phyloP scores from a whole-genome alignment of 1,139 yeast genomes.

The Yamadazyma sp. region DNA sequence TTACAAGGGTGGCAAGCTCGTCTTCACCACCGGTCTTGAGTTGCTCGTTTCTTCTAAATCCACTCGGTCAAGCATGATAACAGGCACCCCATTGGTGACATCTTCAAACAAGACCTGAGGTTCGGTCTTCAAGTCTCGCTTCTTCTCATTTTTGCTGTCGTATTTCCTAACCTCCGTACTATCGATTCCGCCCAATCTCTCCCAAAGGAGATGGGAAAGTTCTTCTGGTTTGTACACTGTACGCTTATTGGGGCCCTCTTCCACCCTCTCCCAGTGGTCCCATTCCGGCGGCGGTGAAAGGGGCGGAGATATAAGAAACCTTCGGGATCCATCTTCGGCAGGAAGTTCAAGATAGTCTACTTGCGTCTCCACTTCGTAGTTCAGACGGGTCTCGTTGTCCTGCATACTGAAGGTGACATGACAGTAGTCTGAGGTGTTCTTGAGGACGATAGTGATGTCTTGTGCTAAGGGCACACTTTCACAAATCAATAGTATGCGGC shows the following conservation, averaged over 20 bases:
- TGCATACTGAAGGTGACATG: conserved; percentile 33
- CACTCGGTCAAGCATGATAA: conserved; percentile 32
- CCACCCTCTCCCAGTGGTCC: conserved; percentile 46
- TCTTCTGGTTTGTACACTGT: conserved; percentile 42
- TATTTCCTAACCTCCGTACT: conserved; percentile 35
- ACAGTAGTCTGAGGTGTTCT: conserved; percentile 15
- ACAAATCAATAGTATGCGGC: conserved; percentile 38
- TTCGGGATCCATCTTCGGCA: conserved; percentile 35
- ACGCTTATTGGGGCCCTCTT: conserved; percentile 42
- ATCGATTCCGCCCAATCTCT: conserved; percentile 42
- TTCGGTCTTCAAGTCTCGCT: conserved; percentile 20
- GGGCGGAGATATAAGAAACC: conserved; percentile 50
- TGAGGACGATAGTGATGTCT: conserved; percentile 20
- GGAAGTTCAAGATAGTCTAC: conserved; percentile 43
- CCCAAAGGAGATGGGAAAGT: conserved; percentile 46
- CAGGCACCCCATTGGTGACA: conserved; percentile 37
- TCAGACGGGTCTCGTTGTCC: conserved; percentile 27
- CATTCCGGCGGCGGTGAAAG: conserved; percentile 49
- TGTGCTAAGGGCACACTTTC: conserved; percentile 23
- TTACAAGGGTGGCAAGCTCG: conserved; percentile 15
- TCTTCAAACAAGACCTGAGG: conserved; percentile 42
- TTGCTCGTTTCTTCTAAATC: conserved; percentile 8
- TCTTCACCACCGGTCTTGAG: conserved; percentile 11
- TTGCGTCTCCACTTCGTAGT: conserved; percentile 11
- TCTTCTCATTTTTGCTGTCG: conserved; percentile 18